Evolutionary conservation across 2,329 filamentous ascomycete species (phyloP).

Genomic region (Basipetospora chlamydospora): DNA sequence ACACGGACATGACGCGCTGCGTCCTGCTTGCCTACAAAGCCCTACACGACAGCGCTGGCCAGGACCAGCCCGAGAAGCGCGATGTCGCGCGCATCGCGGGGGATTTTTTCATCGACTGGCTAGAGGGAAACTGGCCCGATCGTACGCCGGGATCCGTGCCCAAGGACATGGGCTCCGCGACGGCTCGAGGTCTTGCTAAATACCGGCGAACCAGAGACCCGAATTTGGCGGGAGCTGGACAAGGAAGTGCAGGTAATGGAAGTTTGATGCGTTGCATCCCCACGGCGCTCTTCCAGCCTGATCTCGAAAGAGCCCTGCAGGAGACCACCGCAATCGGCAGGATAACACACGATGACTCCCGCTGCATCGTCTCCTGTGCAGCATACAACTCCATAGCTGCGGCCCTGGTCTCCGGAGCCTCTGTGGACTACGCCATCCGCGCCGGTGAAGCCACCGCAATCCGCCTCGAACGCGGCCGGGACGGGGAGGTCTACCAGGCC

Average conservation of each 20-base stretch:
- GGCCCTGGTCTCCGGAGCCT: slow-evolving; percentile 14
- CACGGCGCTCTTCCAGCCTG: slow-evolving; percentile 23
- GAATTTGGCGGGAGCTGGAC: slow-evolving; percentile 20
- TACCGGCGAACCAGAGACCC: slow-evolving; percentile 17
- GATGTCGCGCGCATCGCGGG: slow-evolving; percentile 21
- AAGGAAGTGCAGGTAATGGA: slow-evolving; percentile 26
- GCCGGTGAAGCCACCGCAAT: slow-evolving; percentile 12
- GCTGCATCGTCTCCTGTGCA: slow-evolving; percentile 21
- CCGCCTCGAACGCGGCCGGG: slow-evolving; percentile 10
- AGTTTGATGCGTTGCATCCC: slow-evolving; percentile 32
- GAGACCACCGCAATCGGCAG: slow-evolving; percentile 22
- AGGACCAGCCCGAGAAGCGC: not conserved
- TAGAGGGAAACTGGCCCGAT: slow-evolving; percentile 25
- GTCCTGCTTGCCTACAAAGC: slow-evolving; percentile 25
- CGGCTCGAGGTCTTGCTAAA: slow-evolving; percentile 15
- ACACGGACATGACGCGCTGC: slow-evolving; percentile 31
- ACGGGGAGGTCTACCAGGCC: not conserved
- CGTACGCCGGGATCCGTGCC: slow-evolving; percentile 18
- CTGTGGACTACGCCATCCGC: slow-evolving; percentile 14
- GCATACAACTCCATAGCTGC: slow-evolving; percentile 24
- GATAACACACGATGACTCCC: slow-evolving; percentile 22
- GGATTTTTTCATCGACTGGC: slow-evolving; percentile 26
- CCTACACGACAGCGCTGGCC: no score
- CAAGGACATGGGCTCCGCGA: slow-evolving; percentile 25
- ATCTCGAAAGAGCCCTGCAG: slow-evolving; percentile 12